Evolutionary conservation across 2,329 filamentous ascomycete genomes (phyloP), one percentile per base, ranked within the genome.

Genomic region (Sclerotinia sclerotiorum): DNA sequence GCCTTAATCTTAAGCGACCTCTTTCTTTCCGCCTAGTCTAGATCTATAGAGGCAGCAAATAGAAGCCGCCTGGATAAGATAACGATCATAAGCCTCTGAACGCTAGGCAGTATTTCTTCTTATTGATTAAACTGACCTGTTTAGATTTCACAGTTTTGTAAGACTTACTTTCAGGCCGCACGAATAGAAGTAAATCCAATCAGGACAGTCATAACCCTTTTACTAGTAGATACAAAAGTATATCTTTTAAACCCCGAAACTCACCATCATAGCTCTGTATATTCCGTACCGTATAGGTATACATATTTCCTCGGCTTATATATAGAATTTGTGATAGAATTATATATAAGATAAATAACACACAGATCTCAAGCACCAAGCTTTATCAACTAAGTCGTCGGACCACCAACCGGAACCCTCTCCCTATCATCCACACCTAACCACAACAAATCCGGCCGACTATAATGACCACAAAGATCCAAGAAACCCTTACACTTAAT

Each of bases 391-490:
- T 3, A 32, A 29, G 2, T 5, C 29, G 32, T 21, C 17, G 8
- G 8, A 3, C 8, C 32, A 10, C 21, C 8, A 3, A 2, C 52
- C 17, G 32, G 32, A 13, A 21, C 27, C 49, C 67, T 73, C 62
- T 72, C 64, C 32, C 65, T 63, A 42, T 57, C 42, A 60, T 74
- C 71, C 15, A 70, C 70, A 3, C 72, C 69, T 15, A 74, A 39
- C 70, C 70, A 73, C 5, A 75, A 48, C 65, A 75, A 60, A 70
- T 75, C 72, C 15, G 71, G 71, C 13, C 74, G 64, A 39, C 68
- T 70, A 65, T 72, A 74, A 63, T 74, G 72, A 1, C 74, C 74
- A 60, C 62, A 68, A 10, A 71, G 48, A 69, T 74, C 73, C 13
- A 75, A 21, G 46, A 73, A 75, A 3, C 71, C 49, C 55, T 70